phyloP scores from a whole-genome alignment of 2,329 filamentous ascomycete genomes.

The Exophiala viscosa region DNA sequence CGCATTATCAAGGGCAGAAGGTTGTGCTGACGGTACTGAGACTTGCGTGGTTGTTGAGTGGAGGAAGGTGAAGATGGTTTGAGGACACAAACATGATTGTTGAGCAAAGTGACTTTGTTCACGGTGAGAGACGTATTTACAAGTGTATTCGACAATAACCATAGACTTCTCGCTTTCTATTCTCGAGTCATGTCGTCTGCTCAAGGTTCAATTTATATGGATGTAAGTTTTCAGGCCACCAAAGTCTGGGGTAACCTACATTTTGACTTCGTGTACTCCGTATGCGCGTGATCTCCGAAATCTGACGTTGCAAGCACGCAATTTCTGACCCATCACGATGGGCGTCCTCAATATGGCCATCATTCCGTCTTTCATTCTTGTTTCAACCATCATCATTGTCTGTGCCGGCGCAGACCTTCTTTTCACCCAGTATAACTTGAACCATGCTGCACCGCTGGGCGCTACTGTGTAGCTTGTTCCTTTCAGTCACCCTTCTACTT shows the following conservation, averaged over 20 bases:
- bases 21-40: not conserved
- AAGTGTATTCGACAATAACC: no score
- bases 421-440: not conserved
- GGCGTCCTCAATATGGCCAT: no score
- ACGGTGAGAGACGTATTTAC: no score
- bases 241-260: not conserved
- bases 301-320: not conserved
- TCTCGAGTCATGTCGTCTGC: no score
- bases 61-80: not conserved
- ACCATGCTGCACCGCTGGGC: conserved; percentile 9
- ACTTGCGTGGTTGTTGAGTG: not conserved
- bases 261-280: no score
- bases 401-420: conserved; percentile 17
- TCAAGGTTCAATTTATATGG: not conserved
- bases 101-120: no score
- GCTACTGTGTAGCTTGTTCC: not conserved
- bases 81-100: no score
- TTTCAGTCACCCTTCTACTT: conserved; percentile 1
- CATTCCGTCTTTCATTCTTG: not conserved
- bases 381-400: not conserved
- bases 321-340: not conserved
- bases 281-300: no score
- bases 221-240: not conserved
- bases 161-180: no score
- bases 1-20: not conserved